Conservation (phyloP, 2,329 filamentous ascomycete species). For the Venturia effusa region DNA sequence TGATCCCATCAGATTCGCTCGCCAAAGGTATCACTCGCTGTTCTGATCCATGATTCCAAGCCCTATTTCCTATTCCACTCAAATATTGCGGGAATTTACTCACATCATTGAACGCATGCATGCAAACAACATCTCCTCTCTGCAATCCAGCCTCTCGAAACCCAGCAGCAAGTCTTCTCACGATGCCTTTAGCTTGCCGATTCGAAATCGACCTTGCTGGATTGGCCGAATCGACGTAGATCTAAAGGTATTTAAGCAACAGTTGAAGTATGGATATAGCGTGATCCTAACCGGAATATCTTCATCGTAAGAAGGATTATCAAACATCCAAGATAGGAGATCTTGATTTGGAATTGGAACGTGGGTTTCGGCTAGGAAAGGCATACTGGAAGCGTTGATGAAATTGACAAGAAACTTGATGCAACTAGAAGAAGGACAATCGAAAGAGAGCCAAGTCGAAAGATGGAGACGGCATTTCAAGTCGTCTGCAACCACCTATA, state of each 20-base stretch:
- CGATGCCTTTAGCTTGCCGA: slow-evolving; percentile 9
- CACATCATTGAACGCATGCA: slow-evolving; percentile 13
- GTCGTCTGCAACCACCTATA: neutral
- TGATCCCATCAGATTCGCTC: neutral
- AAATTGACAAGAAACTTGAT: neutral
- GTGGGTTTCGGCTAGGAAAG: slow-evolving; percentile 13
- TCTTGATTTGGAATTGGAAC: slow-evolving; percentile 13
- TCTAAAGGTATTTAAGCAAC: neutral
- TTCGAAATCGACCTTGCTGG: slow-evolving; percentile 5
- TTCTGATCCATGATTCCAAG: neutral
- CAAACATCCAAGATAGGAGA: slow-evolving; percentile 14
- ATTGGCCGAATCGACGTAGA: slow-evolving; percentile 13
- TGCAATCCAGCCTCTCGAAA: slow-evolving; percentile 11
- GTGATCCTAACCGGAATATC: slow-evolving; percentile 8
- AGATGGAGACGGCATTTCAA: neutral
- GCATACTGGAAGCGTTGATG: slow-evolving; percentile 14
- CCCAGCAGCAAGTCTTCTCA: slow-evolving; percentile 12
- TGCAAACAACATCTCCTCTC: slow-evolving; percentile 13
- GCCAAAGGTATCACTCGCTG: neutral
- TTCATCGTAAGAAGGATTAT: slow-evolving; percentile 11
- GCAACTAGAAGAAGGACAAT: neutral
- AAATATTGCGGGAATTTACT: neutral
- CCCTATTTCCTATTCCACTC: neutral
- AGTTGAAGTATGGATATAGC: neutral
- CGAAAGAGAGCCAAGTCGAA: neutral